Evolutionary conservation across 192 early-diverging fungal species (phyloP), one percentile per base, ranked within the genome.

Genomic region (Umbelopsis isabellina): DNA sequence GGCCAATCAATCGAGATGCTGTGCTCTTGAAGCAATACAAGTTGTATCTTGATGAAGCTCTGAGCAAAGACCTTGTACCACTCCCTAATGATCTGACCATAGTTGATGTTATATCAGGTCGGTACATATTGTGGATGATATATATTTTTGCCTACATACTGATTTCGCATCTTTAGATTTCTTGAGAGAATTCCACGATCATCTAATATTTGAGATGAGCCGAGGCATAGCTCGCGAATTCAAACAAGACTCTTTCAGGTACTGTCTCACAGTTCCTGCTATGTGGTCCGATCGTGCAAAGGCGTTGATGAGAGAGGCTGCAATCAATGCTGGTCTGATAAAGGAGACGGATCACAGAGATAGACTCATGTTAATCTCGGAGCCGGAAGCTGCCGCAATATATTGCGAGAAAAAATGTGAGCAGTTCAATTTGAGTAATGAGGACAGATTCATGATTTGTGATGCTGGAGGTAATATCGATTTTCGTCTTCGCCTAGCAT

Each of bases 371-470:
- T 68, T 84, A n/a, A 78, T 84, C 23, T 85, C 66, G 49, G 84
- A 85, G 66, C 82, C 84, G 1, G 84, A 85, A 69, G 84, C 84
- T 7, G 84, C 84, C 7, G 84, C 84, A 10, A 79, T 82, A 8
- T 85, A 85, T 46, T 85, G 84, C 68, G 82, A 82, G 46, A 80
- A 81, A 27, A 81, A 80, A 16, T 83, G 84, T 46, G 82, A 85
- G 16, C 73, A 81, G n/a, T 85, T 85, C 55, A 76, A 79, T 46
- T 72, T 85, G 66, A 74, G 71, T 46, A 73, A 83, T 67, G 80
- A 80, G 12, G 84, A 85, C 25, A 80, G 78, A 46, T 85, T 85
- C 65, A 83, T 85, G 79, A 81, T 85, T 49, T 85, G 82, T 49
- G 84, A 85, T 49, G 84, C 84, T 11, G 84, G 84, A 18, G 83